Percentiles rank a stretch among this genome's conserved stretches.
phyloP scores from a whole-genome alignment of 2,329 filamentous ascomycete species.

The Trichoderma semiorbis region DNA sequence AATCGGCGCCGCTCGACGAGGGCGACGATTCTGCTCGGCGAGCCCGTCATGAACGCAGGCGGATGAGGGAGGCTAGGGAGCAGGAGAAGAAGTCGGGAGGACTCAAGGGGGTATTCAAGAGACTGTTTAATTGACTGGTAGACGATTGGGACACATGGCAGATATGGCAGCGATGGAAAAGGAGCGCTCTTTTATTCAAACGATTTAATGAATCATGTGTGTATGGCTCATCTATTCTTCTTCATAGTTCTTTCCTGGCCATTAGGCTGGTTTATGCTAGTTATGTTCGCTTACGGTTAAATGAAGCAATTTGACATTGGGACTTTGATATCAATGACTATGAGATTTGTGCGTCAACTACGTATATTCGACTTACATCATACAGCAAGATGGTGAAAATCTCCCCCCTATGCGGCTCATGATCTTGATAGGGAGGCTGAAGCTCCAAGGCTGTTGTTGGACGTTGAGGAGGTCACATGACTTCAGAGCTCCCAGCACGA shows the following conservation, averaged over 20 bases:
- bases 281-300: constrained; percentile 14
- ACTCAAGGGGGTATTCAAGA: constrained; percentile 37
- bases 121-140: constrained; percentile 31
- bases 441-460: not conserved
- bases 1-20: constrained; percentile 23
- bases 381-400: not conserved
- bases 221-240: constrained; percentile 17
- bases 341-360: not conserved
- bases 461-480: constrained; percentile 13
- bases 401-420: not conserved
- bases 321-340: not conserved
- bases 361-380: not conserved
- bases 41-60: constrained; percentile 34
- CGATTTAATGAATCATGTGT: constrained; percentile 19
- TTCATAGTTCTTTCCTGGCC: constrained; percentile 10
- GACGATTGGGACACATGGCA: not conserved
- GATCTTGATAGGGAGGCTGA: not conserved
- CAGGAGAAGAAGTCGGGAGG: constrained; percentile 33
- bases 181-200: constrained; percentile 10
- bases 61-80: constrained; percentile 29
- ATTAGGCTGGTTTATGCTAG: constrained; percentile 16
- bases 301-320: constrained; percentile 14
- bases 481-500: not conserved
- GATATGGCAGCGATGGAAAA: constrained; percentile 6
- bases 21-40: constrained; percentile 33